A percentile compares a stretch with the other conserved stretches of the same genome.
Evolutionary conservation across 331 rosid genomes (phyloP).

Genomic region (Acacia concinna): DNA sequence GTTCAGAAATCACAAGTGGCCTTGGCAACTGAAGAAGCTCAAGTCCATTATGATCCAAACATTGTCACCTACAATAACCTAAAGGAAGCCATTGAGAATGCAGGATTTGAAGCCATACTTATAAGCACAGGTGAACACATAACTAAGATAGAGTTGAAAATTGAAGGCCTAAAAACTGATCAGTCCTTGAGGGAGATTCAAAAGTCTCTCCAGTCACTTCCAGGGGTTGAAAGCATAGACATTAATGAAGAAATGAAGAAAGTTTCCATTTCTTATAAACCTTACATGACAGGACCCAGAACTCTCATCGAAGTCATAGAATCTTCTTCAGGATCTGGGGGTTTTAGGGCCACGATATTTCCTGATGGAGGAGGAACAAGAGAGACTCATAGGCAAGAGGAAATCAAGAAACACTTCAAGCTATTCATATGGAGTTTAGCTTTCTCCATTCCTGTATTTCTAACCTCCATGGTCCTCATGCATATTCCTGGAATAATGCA

Average conservation of each 20-base stretch:
- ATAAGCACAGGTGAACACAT: conserved; percentile 58
- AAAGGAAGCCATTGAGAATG: conserved; percentile 45
- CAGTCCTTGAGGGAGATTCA: conserved; percentile 47
- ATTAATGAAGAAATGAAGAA: conserved; percentile 38
- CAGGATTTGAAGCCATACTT: conserved; percentile 64
- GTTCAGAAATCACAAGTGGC: conserved; percentile 74
- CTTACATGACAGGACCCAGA: conserved; percentile 67
- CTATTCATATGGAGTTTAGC: conserved; percentile 67
- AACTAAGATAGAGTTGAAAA: conserved; percentile 55
- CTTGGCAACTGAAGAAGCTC: conserved; percentile 75
- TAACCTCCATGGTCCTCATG: conserved; percentile 76
- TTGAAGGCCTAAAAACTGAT: conserved; percentile 47
- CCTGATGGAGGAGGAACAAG: conserved; percentile 47
- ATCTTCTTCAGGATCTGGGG: conserved; percentile 52
- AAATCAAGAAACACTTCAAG: conserved; percentile 60
- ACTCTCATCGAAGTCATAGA: conserved; percentile 61
- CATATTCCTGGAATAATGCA: conserved; percentile 61
- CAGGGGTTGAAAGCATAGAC: conserved; percentile 44
- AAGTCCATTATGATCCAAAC: conserved; percentile 54
- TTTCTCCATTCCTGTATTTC: conserved; percentile 69
- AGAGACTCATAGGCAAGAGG: conserved; percentile 45
- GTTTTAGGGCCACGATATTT: conserved; percentile 56
- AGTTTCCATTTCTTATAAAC: conserved; percentile 60
- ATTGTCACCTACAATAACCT: conserved; percentile 48
- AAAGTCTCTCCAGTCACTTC: conserved; percentile 61